phyloP scores from a whole-genome alignment of 768 basidiomycete genomes.

The Cystobasidium tubakii region DNA sequence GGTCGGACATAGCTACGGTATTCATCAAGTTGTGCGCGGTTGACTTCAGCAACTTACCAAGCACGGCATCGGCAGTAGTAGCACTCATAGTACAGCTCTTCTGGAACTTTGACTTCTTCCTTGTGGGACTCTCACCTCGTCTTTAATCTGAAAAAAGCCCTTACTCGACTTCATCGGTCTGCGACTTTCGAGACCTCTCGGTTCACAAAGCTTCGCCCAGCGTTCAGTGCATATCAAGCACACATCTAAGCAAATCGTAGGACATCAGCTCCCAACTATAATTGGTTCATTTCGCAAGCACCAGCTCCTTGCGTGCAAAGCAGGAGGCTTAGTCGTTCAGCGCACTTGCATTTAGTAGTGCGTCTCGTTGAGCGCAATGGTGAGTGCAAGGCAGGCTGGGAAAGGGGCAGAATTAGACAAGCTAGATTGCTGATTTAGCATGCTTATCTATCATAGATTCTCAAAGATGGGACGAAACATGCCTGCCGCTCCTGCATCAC shows the following conservation, averaged over 20 bases:
- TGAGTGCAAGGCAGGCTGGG: too few relatives aligned
- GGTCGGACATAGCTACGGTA: neutral
- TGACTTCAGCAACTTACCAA: neutral
- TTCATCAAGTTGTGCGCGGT: neutral
- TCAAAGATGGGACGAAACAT: constrained; percentile 19
- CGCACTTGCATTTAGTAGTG: too few relatives aligned
- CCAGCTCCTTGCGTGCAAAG: too few relatives aligned
- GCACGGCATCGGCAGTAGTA: constrained; percentile 11
- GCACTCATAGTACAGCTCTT: neutral
- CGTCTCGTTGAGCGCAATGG: too few relatives aligned
- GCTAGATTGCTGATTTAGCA: too few relatives aligned
- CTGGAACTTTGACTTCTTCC: neutral
- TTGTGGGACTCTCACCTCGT: constrained; percentile 35
- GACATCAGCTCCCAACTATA: too few relatives aligned
- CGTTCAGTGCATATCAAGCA: constrained; percentile 34
- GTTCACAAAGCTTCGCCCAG: constrained; percentile 45
- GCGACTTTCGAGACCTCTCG: neutral
- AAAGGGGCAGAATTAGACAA: too few relatives aligned
- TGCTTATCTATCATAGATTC: neutral
- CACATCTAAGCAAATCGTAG: too few relatives aligned
- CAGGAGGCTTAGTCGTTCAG: too few relatives aligned
- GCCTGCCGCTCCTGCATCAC: constrained; percentile 34
- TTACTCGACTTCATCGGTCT: neutral
- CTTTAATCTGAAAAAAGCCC: neutral
- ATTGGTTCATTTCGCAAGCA: too few relatives aligned